Percentiles rank a stretch among this genome's conserved stretches.
Evolutionary conservation across 2,329 filamentous ascomycete genomes (phyloP).

Genomic region (Nakataea oryzae): DNA sequence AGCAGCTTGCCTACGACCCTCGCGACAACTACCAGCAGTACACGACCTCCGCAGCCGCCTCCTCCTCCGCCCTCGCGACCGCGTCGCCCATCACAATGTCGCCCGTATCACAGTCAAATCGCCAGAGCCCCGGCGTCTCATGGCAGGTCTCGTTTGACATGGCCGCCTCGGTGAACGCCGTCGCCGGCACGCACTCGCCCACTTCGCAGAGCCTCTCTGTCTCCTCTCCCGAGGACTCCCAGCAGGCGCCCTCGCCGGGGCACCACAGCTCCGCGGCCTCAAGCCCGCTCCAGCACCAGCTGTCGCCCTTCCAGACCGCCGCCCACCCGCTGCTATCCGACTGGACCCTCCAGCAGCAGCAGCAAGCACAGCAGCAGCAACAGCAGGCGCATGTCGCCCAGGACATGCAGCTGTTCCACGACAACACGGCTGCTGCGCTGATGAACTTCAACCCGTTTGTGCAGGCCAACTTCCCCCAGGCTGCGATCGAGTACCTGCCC

Average conservation of each 20-base stretch:
- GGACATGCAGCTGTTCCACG: conserved; percentile 43
- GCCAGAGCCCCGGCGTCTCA: conserved; percentile 26
- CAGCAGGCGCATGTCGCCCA: conserved; percentile 23
- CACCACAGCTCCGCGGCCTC: conserved; percentile 37
- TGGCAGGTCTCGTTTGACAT: conserved; percentile 46
- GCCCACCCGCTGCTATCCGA: conserved; percentile 45
- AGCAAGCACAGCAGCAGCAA: conserved; percentile 27
- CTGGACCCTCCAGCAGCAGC: conserved; percentile 50
- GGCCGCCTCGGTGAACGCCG: conserved; percentile 15
- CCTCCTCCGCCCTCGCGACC: conserved; percentile 24
- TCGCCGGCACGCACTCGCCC: conserved; percentile 23
- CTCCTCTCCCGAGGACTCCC: conserved; percentile 42
- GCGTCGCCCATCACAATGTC: conserved; percentile 22
- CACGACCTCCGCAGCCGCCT: conserved; percentile 29
- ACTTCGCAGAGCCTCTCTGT: conserved; percentile 31
- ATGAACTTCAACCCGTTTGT: conserved; percentile 42
- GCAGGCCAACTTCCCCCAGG: conserved; percentile 37
- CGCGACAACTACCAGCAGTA: conserved; percentile 42
- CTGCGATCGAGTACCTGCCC: conserved; percentile 50
- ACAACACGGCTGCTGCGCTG: conserved; percentile 41
- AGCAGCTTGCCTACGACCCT: conserved; percentile 48
- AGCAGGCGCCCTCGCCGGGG: conserved; percentile 34
- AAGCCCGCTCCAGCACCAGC: conserved; percentile 43
- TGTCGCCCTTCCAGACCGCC: conserved; percentile 42
- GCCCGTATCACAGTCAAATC: conserved; percentile 27